Evolutionary conservation across 169 alveolate species (phyloP), one percentile per base, ranked within the genome.

Genomic region (Eimeria praecox): DNA sequence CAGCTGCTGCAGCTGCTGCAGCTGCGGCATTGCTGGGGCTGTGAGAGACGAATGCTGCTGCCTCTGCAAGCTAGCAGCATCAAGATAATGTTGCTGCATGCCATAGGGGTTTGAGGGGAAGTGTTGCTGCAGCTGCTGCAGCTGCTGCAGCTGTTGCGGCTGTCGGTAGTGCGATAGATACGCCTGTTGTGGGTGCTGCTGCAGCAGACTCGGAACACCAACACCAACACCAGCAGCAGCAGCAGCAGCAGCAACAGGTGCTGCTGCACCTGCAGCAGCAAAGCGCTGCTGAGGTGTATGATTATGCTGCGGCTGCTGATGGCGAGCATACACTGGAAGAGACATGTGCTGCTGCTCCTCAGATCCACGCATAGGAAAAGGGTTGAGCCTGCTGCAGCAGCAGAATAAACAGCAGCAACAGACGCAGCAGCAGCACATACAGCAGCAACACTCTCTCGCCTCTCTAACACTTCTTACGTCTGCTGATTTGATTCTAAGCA

Each of bases 101-200:
- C 71, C 71, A 16, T 33, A n/a, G 12, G 64, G 73, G 71, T 82
- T 42, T 10, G 35, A 46, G 12, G 90, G 49, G 27, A 46, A 82
- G 52, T 82, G 90, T 44, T 82, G 90, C 90, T 82, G 90, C 90
- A 82, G 30, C 71, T 82, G 90, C 71, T 82, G 90, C 64, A 71
- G 90, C 90, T 82, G 90, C 90, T 82, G 90, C 90, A 82, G 30
- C 71, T 82, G 90, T 44, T 82, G 90, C 64, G 90, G 90, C 90
- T 82, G 90, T 44, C 90, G 33, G 90, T 82, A 82, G 38, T 40
- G 90, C 0, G 52, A 27, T 20, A 77, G 56, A 22, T 77, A 42
- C 18, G 52, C 3, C 35, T 82, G 90, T 49, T 44, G 73, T 5
- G 90, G 73, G 38, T 82, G 90, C 90, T 82, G 90, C 71, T 82